Evolutionary conservation across 805 yeast species (phyloP), one percentile per base, ranked within the genome.

Genomic region (Candida jianshihensis): DNA sequence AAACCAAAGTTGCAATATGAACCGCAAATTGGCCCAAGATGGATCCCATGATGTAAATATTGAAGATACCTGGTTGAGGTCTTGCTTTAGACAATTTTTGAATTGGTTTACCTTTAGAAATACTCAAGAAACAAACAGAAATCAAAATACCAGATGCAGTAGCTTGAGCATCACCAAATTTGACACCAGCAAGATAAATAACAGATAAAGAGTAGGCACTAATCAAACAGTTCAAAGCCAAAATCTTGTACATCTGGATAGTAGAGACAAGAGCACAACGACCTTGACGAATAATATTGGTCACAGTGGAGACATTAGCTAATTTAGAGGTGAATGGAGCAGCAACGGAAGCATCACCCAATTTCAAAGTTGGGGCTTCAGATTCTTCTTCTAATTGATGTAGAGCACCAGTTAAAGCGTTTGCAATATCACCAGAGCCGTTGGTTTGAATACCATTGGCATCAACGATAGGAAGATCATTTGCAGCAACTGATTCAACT

Each of bases 281-380:
- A 47, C 98, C 98, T 70, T 92, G 97, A 64, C 98, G 88, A 48
- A 92, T 76, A 47, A 92, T 84, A 56, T 88, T 81, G 36, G 95
- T 84, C 38, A 92, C 96, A 38, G 98, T 81, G 37, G 89, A 75
- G 22, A 92, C 98, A 54, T 82, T 84, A 19, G 96, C 77, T 46
- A 92, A 73, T 59, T 92, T 92, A 18, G 97, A 89, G 15, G 98
- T 92, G 61, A 92, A 87, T 32, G 98, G 98, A 24, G 98, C 98
- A 37, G 98, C 98, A 53, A 94, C 96, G 18, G 97, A 89, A 12
- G 98, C 98, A 64, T 92, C 98, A 52, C 98, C 98, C 38, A 92
- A 70, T 61, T 92, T 92, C 66, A 92, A 73, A 32, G 82, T 77
- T 40, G 98, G 98, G 0, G 94, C 95, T 48, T 90, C 97, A 22